Percentiles rank a stretch among this genome's conserved stretches.
phyloP scores from a whole-genome alignment of 305 asterid genomes.

The Coffea humblotiana region DNA sequence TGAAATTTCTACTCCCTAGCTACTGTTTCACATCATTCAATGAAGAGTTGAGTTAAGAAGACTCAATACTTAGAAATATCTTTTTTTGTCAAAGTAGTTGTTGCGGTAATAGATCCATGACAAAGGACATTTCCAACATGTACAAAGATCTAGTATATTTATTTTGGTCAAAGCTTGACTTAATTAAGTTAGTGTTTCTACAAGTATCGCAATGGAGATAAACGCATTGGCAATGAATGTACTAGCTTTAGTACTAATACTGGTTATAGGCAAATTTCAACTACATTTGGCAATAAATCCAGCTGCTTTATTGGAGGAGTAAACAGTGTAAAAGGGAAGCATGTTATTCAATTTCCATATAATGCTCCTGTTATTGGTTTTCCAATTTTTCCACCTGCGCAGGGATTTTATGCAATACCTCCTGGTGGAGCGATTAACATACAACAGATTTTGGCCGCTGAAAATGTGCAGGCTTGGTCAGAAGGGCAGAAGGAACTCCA shows the following conservation, averaged over 20 bases:
- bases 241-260: too few species aligned
- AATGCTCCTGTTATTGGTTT: background rate
- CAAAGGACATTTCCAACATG: too few species aligned
- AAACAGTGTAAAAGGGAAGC: background rate
- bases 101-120: too few species aligned
- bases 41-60: too few species aligned
- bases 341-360: background rate
- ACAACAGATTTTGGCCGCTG: background rate
- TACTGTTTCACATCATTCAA: too few species aligned
- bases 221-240: background rate
- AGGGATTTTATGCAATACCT: background rate
- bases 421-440: background rate
- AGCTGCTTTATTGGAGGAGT: background rate
- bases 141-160: too few species aligned
- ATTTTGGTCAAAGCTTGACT: too few species aligned
- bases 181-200: too few species aligned
- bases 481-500: background rate
- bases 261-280: background rate
- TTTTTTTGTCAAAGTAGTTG: too few species aligned
- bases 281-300: background rate
- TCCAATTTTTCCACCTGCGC: background rate
- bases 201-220: background rate
- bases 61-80: too few species aligned
- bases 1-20: too few species aligned
- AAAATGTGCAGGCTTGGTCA: too few species aligned